Evolutionary conservation across 2,329 filamentous ascomycete genomes (phyloP), one percentile per base, ranked within the genome.

Genomic region (Trichocomaceae sp.): DNA sequence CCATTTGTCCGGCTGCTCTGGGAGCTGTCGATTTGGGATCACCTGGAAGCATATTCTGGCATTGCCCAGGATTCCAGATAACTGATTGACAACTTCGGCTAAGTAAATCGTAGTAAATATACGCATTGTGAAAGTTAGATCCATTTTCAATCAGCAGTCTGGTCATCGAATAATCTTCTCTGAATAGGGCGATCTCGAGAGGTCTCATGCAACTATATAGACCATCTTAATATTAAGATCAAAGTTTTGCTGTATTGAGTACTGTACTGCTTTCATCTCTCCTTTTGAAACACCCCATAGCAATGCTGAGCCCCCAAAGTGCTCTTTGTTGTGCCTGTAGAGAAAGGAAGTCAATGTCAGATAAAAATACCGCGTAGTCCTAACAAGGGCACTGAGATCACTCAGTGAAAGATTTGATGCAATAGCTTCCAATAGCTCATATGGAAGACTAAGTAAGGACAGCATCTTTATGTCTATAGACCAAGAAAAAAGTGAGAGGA

Each of bases 311-410:
- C 51, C 44, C 33, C 47, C 6, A 41, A 23, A 50, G 33, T 48
- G 6, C 12, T 48, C 26, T 9, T 41, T 31, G 50, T 59, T 55
- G 7, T 50, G 35, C 6, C 31, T 55, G 35, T 61, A 60, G n/a
- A 61, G 55, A 22, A 50, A 33, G 6, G 29, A 9, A 39, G 58
- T 59, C 12, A 61, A 44, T 6, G 47, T 23, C 12, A 46, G 15
- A 52, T 59, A 47, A 8, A 60, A 44, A 19, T 42, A 20, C 3
- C 47, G 23, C 33, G 52, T 54, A 8, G 55, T 54, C 47, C 45
- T 50, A 9, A 49, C 41, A 19, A 60, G 22, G 5, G 55, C 37
- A 39, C 59, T 58, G 35, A 60, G 54, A 22, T 60, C 57, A 4
- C 20, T 19, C 22, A 47, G 46, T 9, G 10, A 2, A 6, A 47